These are phyloP conservation scores for Lathyrus oleraceus DNA, from an alignment of 306 rosid genomes.

Conservation along the genomic window DNA sequence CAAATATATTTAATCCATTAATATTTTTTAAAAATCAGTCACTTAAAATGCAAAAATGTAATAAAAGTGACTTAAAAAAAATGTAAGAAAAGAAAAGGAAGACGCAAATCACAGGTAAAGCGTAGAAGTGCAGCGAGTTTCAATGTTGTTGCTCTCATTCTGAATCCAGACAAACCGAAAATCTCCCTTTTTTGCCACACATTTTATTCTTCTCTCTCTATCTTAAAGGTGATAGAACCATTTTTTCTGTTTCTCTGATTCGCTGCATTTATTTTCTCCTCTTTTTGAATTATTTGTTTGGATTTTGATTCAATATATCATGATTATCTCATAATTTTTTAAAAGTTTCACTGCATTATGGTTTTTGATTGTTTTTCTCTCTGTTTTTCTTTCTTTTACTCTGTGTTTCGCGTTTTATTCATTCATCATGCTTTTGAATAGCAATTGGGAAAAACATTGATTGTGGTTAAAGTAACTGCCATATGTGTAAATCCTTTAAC, in stretches of 20 bases:
- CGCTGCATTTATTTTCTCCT: not conserved
- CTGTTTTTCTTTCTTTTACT: no score
- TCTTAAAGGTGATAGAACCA: not conserved
- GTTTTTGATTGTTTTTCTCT: not conserved
- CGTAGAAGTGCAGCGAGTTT: not conserved
- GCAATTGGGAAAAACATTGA: not conserved
- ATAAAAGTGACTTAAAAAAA: not conserved
- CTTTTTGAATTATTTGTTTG: not conserved
- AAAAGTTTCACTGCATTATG: not conserved
- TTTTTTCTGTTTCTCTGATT: not conserved
- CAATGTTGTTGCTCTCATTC: not conserved
- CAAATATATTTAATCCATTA: no score
- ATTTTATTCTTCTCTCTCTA: not conserved
- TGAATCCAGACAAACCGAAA: not conserved
- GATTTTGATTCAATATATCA: not conserved
- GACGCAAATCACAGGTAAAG: not conserved
- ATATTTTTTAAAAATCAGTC: no score
- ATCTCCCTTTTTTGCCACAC: not conserved
- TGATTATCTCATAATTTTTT: not conserved
- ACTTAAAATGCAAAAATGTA: no score
- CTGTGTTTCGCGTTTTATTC: not conserved
- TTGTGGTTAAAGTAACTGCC: not conserved
- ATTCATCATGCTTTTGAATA: conserved; percentile 5
- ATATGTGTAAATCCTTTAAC: not conserved
- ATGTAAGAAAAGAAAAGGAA: not conserved